A percentile compares a stretch with the other conserved stretches of the same genome.
Evolutionary conservation across 176 grass and related monocot species (phyloP).

Genomic region (Oryza glumipatula): DNA sequence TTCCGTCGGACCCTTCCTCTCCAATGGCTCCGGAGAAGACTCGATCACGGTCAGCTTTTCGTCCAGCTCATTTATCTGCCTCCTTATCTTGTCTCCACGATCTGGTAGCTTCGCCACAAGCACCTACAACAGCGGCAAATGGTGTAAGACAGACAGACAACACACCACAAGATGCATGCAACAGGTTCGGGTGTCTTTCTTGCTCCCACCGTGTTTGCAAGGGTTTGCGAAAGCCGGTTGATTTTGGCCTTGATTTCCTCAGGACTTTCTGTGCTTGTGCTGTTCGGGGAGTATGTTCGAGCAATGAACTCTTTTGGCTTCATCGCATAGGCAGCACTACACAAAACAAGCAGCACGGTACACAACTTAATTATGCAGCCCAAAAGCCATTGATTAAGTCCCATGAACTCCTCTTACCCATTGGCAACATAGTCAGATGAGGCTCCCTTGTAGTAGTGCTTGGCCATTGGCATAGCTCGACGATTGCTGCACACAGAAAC

Average conservation of each 20-base stretch:
- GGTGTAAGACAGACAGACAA: not conserved
- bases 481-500: slow-evolving; percentile 47
- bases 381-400: not conserved
- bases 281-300: slow-evolving; percentile 46
- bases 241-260: slow-evolving; percentile 68
- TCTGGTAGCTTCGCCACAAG: slow-evolving; percentile 64
- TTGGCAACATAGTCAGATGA: slow-evolving; percentile 53
- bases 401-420: slow-evolving; percentile 33
- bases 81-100: slow-evolving; percentile 55
- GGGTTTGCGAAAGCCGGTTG: slow-evolving; percentile 57
- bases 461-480: slow-evolving; percentile 29
- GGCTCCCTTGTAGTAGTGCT: slow-evolving; percentile 36
- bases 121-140: slow-evolving; percentile 22
- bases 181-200: not conserved
- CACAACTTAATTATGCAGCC: not conserved
- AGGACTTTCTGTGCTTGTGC: slow-evolving; percentile 54
- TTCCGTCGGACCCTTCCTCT: slow-evolving; percentile 1
- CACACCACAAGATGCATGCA: not conserved
- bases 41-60: slow-evolving; percentile 46
- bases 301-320: slow-evolving; percentile 80
- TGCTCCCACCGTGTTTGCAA: slow-evolving; percentile 58
- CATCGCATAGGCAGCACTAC: slow-evolving; percentile 65
- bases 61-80: slow-evolving; percentile 57
- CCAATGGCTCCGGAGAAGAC: slow-evolving; percentile 10
- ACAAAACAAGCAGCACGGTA: slow-evolving; percentile 14